Percentiles rank a stretch among this genome's conserved stretches.
Conservation (phyloP, 768 basidiomycete species). For the Calocera cornea region DNA sequence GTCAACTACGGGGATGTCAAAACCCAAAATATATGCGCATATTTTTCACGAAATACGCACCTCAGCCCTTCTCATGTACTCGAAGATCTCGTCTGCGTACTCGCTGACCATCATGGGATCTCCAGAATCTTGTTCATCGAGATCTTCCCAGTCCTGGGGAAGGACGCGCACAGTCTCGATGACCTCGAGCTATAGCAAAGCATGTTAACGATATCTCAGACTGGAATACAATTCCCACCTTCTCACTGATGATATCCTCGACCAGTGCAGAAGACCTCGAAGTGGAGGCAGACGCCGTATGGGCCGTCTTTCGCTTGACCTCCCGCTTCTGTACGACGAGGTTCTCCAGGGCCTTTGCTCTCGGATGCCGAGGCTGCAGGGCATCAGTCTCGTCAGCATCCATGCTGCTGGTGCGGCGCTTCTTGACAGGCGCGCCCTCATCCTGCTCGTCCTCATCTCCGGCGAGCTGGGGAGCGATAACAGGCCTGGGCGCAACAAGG, state of each 20-base stretch:
- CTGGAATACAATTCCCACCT: background rate
- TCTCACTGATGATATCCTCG: background rate
- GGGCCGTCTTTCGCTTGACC: background rate
- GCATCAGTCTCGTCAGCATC: background rate
- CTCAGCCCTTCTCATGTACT: slow-evolving; percentile 78
- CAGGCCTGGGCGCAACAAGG: background rate
- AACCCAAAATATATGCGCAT: slow-evolving; percentile 3
- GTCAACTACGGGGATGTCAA: slow-evolving; percentile 34
- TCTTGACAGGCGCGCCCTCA: slow-evolving; percentile 1
- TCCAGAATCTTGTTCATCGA: slow-evolving; percentile 80
- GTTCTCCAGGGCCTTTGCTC: background rate
- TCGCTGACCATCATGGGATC: slow-evolving; percentile 97
- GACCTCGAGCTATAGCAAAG: too few relatives aligned
- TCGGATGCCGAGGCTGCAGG: background rate
- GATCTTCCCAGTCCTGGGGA: slow-evolving; percentile 56
- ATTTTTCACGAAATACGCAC: slow-evolving; percentile 30
- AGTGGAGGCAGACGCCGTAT: background rate
- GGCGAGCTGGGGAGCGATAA: background rate
- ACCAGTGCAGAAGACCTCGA: background rate
- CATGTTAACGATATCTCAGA: too few relatives aligned
- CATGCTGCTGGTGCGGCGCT: background rate
- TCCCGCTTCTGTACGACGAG: background rate
- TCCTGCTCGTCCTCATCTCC: background rate
- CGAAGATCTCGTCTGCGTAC: slow-evolving; percentile 87
- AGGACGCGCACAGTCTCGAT: too few relatives aligned